phyloP scores from a whole-genome alignment of 192 early-diverging fungal genomes.

The Thamnidium elegans region DNA sequence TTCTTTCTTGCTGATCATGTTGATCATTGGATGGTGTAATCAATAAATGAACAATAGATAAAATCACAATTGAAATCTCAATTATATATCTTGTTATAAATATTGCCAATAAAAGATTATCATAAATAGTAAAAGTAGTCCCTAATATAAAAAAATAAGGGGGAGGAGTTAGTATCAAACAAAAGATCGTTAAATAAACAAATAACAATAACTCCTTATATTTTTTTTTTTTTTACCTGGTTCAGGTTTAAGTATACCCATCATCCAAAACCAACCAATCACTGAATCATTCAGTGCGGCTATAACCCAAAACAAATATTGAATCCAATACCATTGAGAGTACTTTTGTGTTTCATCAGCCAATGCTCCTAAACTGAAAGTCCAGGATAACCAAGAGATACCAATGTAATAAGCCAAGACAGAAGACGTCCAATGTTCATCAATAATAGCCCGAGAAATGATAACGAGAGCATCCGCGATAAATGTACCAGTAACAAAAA shows the following conservation, averaged over 20 bases:
- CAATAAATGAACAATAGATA: conserved; percentile 34
- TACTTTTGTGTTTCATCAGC: conserved; percentile 35
- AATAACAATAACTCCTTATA: too few species aligned
- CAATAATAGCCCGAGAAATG: conserved; percentile 37
- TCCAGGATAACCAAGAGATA: conserved; percentile 39
- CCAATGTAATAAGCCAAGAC: conserved; percentile 43
- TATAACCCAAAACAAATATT: conserved; percentile 53
- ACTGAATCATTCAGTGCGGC: conserved; percentile 42
- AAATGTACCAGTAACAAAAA: conserved; percentile 34
- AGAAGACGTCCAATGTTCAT: conserved; percentile 41
- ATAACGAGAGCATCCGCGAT: conserved; percentile 37
- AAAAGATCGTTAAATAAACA: background rate
- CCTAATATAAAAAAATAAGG: conserved; percentile 11
- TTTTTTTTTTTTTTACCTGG: conserved; percentile 18
- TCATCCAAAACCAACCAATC: conserved; percentile 45
- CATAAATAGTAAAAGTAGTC: conserved; percentile 27
- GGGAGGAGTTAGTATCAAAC: background rate
- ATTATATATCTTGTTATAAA: conserved; percentile 46
- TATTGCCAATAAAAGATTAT: conserved; percentile 41
- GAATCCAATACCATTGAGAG: conserved; percentile 49
- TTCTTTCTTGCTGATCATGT: conserved; percentile 1
- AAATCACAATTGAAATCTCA: conserved; percentile 33
- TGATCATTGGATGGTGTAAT: conserved; percentile 22
- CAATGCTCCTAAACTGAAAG: conserved; percentile 34
- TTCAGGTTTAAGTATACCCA: conserved; percentile 15